These are phyloP conservation scores for Aspergillus coremiiformis DNA, from an alignment of 495 filamentous ascomycete genomes.

Conservation along the genomic window DNA sequence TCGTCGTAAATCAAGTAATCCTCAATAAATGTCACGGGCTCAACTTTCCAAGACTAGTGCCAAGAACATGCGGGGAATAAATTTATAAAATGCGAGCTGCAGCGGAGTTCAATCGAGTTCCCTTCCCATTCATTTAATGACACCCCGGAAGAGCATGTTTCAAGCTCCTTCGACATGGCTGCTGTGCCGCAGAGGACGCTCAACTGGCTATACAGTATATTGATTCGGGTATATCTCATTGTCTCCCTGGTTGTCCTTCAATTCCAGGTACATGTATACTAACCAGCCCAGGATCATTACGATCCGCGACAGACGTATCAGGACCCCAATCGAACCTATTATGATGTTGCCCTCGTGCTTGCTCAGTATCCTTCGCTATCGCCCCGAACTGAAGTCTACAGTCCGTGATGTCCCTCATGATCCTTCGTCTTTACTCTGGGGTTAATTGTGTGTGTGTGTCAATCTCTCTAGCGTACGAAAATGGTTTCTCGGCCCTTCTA, in stretches of 20 bases:
- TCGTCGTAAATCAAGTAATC: too few relatives aligned
- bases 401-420: conserved; percentile 41
- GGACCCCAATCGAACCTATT: conserved; percentile 85
- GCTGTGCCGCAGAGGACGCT: conserved; percentile 80
- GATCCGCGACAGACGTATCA: conserved; percentile 87
- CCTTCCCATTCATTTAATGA: background rate
- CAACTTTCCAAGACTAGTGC: background rate
- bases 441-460: background rate
- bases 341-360: conserved; percentile 77
- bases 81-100: too few relatives aligned
- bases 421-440: background rate
- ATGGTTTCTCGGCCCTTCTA: conserved; percentile 78
- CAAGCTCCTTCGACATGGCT: conserved; percentile 47
- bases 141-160: background rate
- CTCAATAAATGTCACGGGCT: background rate
- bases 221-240: conserved; percentile 58
- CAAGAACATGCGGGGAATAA: background rate
- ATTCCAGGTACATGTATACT: conserved; percentile 6
- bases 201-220: conserved; percentile 88
- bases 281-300: conserved; percentile 66
- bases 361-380: conserved; percentile 75
- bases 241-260: background rate
- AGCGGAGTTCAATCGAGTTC: background rate
- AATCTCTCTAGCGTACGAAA: conserved; percentile 65
- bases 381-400: conserved; percentile 94